Evolutionary conservation across 352 stramenopile genomes (phyloP), one percentile per base, ranked within the genome.

Genomic region (Phytopythium helicoides): DNA sequence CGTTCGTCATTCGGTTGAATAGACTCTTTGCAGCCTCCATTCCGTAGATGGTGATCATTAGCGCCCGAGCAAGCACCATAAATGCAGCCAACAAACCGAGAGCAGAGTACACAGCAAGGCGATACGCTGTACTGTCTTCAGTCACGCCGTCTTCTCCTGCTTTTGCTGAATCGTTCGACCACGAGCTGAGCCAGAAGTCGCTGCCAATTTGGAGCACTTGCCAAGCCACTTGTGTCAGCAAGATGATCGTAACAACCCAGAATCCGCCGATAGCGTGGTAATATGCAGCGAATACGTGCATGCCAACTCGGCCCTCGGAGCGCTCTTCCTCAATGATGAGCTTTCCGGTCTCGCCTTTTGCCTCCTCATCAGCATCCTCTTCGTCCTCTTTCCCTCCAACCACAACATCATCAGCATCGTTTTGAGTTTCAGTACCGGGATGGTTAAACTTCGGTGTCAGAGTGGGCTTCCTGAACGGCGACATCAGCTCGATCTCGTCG

Each of bases 151-250:
- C 58, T 10, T 42, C 34, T 14, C 7, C 10, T 11, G 14, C 21
- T 35, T 15, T 97, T 76, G 48, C 42, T 59, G 37, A n/a, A n/a
- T 81, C 54, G 15, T 47, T 73, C 1, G 89, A 87, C 89, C 92
- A 98, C 31, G 74, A 73, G 6, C 88, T 88, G 10, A 98, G 59
- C 84, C 89, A 71, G 63, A 91, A 98, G 51, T 91, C 89, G 16
- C 81, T 93, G 7, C 63, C 44, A n/a, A 97, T 79, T 47, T 81
- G 76, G 1, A 97, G 50, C 12, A 41, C 64, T 53, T 98, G 87
- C 56, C 84, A 93, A 9, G 76, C 23, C 4, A 70, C 52, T 50
- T 93, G 97, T 3, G 78, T 72, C 26, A 76, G 40, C 18, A 86
- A 35, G 12, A 86, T 53, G 11, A 73, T 12, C 28, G 57, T 26